Conservation (phyloP, 2,329 filamentous ascomycete genomes). For the Huntiella decipiens region DNA sequence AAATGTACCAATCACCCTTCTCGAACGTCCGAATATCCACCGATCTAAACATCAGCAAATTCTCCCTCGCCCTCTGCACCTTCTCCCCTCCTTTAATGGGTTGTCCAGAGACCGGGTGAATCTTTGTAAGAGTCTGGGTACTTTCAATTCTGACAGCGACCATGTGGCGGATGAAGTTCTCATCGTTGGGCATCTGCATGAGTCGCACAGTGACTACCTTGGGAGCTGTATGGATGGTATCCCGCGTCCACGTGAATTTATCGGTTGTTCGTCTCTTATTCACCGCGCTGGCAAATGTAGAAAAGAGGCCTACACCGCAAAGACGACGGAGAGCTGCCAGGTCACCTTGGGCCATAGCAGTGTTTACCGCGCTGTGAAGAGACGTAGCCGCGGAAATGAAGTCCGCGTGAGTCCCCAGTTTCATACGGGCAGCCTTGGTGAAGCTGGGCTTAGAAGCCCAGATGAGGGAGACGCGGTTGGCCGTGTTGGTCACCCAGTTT, state of each 20-base stretch:
- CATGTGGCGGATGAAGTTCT: constrained; percentile 28
- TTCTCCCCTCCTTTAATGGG: constrained; percentile 28
- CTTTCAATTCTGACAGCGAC: constrained; percentile 41
- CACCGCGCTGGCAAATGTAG: constrained; percentile 33
- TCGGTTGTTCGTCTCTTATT: constrained; percentile 28
- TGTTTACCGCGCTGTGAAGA: constrained; percentile 42
- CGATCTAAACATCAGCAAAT: constrained; percentile 39
- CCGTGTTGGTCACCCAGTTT: constrained; percentile 19
- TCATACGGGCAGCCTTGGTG: constrained; percentile 24
- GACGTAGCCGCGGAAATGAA: constrained; percentile 35
- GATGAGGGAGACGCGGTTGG: constrained; percentile 21
- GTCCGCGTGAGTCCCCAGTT: constrained; percentile 21
- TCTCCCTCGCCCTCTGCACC: constrained; percentile 39
- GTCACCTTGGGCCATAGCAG: constrained; percentile 41
- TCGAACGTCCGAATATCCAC: constrained; percentile 27
- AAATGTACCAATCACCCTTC: constrained; percentile 39
- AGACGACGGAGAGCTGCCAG: constrained; percentile 28
- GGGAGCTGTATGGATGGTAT: constrained; percentile 22
- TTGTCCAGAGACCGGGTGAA: constrained; percentile 20
- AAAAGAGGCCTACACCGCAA: constrained; percentile 33
- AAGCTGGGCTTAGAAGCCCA: constrained; percentile 27
- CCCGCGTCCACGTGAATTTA: constrained; percentile 34
- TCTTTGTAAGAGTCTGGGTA: constrained; percentile 32
- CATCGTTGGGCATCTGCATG: constrained; percentile 23
- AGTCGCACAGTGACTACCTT: constrained; percentile 37